Conservation (phyloP, 1,284 basidiomycete genomes). For the Pyrrhoderma lamaoense region DNA sequence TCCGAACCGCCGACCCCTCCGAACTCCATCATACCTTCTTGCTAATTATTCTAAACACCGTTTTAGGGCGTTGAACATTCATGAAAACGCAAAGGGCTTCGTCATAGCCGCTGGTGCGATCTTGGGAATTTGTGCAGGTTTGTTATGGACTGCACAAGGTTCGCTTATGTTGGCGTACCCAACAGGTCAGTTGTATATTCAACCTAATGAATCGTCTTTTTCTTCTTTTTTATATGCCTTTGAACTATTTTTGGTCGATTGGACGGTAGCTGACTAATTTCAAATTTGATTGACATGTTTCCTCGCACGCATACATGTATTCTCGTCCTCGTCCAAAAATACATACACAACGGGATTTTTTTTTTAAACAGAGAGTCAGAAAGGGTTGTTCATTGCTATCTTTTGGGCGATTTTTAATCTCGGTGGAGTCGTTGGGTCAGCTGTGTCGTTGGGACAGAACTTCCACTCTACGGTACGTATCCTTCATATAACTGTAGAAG, state of each 20-base stretch:
- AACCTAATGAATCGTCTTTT: too few relatives aligned
- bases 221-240: constrained; percentile 43
- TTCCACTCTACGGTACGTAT: constrained; percentile 32
- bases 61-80: constrained; percentile 22
- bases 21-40: too few relatives aligned
- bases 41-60: too few relatives aligned
- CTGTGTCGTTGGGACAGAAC: constrained; percentile 50
- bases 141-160: constrained; percentile 55
- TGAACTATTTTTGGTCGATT: too few relatives aligned
- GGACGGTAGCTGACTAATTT: too few relatives aligned
- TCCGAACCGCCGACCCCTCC: too few relatives aligned
- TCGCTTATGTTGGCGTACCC: constrained; percentile 47
- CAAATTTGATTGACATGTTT: too few relatives aligned
- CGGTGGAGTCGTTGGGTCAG: constrained; percentile 56
- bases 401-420: constrained; percentile 69
- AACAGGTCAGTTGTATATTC: constrained; percentile 35
- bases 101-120: constrained; percentile 48
- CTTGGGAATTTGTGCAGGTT: constrained; percentile 50
- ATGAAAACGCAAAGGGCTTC: constrained; percentile 31
- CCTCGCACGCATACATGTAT: neutral
- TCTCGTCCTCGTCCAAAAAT: neutral
- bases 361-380: constrained; percentile 27
- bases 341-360: neutral
- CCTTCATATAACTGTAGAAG: neutral
- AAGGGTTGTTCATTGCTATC: constrained; percentile 38